Conservation (phyloP, 2,329 filamentous ascomycete genomes). For the Talaromyces sp. region DNA sequence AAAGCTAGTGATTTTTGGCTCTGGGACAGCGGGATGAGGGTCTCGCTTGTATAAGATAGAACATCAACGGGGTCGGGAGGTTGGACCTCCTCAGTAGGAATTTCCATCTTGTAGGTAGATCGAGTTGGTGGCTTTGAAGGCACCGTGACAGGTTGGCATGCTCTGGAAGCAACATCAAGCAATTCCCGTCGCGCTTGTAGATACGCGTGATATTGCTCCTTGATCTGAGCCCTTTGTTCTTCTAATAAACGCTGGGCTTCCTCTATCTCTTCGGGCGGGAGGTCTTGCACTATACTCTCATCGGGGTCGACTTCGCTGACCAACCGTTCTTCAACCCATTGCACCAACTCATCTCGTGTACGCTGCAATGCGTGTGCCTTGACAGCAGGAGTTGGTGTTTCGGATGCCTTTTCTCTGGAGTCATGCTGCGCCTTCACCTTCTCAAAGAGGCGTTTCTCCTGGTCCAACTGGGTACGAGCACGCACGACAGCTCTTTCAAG, state of each 20-base stretch:
- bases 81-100: constrained; percentile 15
- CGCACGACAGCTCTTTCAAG: constrained; percentile 44
- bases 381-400: constrained; percentile 13
- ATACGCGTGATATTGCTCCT: constrained; percentile 40
- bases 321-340: constrained; percentile 56
- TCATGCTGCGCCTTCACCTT: constrained; percentile 32
- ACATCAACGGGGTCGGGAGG: constrained; percentile 31
- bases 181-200: constrained; percentile 39
- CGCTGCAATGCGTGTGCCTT: constrained; percentile 44
- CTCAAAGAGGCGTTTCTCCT: constrained; percentile 39
- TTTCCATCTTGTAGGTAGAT: constrained; percentile 16
- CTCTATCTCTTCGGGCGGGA: constrained; percentile 33
- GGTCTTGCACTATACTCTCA: constrained; percentile 29
- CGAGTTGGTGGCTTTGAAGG: constrained; percentile 24
- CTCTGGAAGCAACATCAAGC: constrained; percentile 39
- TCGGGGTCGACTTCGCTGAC: constrained; percentile 38
- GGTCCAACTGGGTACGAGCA: constrained; percentile 39
- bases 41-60: constrained; percentile 36
- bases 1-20: constrained; percentile 39
- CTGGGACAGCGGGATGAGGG: constrained; percentile 39
- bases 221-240: constrained; percentile 36
- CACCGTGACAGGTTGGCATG: constrained; percentile 36
- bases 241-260: constrained; percentile 33
- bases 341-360: constrained; percentile 53
- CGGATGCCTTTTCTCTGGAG: constrained; percentile 5